These are phyloP conservation scores for Fraxinus latifolia DNA, from an alignment of 305 asterid genomes.

Conservation along the genomic window DNA sequence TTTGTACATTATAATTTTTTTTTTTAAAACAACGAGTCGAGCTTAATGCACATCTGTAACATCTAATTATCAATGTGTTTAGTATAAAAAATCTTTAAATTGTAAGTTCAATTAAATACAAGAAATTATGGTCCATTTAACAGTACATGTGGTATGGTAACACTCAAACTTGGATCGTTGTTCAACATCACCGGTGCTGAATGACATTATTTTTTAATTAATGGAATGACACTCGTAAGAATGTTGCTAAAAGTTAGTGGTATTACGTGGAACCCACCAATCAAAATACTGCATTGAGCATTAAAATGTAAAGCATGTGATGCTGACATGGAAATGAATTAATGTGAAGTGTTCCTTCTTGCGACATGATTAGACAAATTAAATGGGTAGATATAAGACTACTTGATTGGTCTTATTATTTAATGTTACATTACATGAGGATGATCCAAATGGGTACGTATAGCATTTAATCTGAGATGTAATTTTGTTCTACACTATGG, in stretches of 20 bases:
- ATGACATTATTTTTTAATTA: background rate
- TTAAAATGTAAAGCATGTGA: conserved; percentile 7
- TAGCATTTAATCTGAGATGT: background rate
- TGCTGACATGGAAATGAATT: conserved; percentile 38
- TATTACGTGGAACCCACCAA: conserved; percentile 42
- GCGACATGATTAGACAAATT: background rate
- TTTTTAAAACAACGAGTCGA: background rate
- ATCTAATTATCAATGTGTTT: background rate
- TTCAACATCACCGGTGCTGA: no score
- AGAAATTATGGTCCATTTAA: no score
- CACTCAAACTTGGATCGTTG: no score
- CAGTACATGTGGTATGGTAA: no score
- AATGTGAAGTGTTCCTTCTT: background rate
- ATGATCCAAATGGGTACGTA: background rate
- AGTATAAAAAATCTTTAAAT: background rate
- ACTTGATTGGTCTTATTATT: background rate
- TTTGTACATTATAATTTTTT: background rate
- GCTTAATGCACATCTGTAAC: background rate
- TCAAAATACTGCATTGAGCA: background rate
- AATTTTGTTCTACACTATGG: background rate
- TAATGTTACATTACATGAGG: no score
- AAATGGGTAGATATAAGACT: background rate
- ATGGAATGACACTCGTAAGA: conserved; percentile 21
- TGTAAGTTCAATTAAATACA: no score
- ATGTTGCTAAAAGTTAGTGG: conserved; percentile 25